Base-by-base conservation (phyloP, 2,329 filamentous ascomycete species). In the Colletotrichum costaricense region DNA sequence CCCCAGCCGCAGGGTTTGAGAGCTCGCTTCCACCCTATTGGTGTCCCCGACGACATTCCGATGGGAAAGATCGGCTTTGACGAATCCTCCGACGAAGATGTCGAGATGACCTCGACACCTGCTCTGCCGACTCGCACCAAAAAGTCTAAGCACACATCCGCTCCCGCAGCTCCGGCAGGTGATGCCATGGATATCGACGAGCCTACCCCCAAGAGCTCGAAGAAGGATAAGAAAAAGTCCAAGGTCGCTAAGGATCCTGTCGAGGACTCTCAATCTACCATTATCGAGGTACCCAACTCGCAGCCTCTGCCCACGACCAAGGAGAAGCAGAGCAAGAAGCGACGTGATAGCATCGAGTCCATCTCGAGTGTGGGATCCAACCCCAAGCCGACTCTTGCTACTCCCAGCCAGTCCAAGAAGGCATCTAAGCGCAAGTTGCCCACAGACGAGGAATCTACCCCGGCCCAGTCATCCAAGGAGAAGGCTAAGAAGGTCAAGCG, bases 1-100 rank as follows among this genome's bases (percentile, higher is more conserved):
- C 85, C 89, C 58, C 93, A 95, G 80, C 93, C 93, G 1, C 86
- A 88, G 77, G 92, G 91, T 7, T 83, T 95, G 67, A 90, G 88
- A 77, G 88, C 91, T 81, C 89, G 93, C 42, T 95, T 89, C 81
- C 88, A 88, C 67, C 93, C 93, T 1, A 88, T 93, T 57, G 93
- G 93, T 33, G 85, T 89, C 56, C 76, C 84, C 9, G 16, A 62
- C 65, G 78, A 78, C 71, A 78, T 77, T 26, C 72, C 80, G 35
- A 78, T 80, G 76, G 79, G 77, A 57, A 79, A 75, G 16, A 87
- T 87, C 75, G 86, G 86, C 5, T 72, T 78, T 12, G 85, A 85
- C 30, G 82, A 76, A 0, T 74, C 77, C 2, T 76, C 88, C 78
- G 86, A 86, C 24, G 84, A 83, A 5, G 85, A 85, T 70, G 80